A percentile compares a stretch with the other conserved stretches of the same genome.
Evolutionary conservation across 1,139 yeast genomes (phyloP).

Genomic region (Candida labiduridarum): DNA sequence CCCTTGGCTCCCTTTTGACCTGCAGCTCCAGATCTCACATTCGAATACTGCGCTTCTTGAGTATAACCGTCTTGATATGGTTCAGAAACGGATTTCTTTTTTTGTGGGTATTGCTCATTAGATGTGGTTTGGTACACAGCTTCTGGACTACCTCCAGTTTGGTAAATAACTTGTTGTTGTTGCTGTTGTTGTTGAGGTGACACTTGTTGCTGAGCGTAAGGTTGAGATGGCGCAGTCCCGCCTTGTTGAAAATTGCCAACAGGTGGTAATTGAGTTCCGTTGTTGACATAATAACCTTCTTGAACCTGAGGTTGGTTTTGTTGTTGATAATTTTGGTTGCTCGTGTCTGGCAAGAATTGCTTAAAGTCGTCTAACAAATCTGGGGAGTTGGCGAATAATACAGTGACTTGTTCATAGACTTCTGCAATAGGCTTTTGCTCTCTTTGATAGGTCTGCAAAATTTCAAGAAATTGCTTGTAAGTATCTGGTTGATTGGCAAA

Average conservation of each 20-base stretch:
- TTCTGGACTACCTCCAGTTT: slow-evolving; percentile 19
- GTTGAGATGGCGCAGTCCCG: slow-evolving; percentile 29
- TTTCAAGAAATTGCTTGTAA: slow-evolving; percentile 91
- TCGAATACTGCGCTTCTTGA: slow-evolving; percentile 57
- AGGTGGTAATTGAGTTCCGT: slow-evolving; percentile 75
- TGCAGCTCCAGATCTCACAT: slow-evolving; percentile 44
- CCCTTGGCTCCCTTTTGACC: slow-evolving; percentile 11
- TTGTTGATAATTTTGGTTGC: slow-evolving; percentile 38
- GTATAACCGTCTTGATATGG: slow-evolving; percentile 38
- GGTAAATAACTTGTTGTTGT: slow-evolving; percentile 19
- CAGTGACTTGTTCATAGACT: slow-evolving; percentile 90
- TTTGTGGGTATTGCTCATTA: slow-evolving; percentile 19
- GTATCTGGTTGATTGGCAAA: slow-evolving; percentile 95
- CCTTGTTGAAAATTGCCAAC: slow-evolving; percentile 91
- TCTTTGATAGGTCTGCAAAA: slow-evolving; percentile 92
- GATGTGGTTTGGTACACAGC: slow-evolving; percentile 14
- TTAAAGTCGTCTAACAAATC: slow-evolving; percentile 93
- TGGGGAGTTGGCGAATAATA: slow-evolving; percentile 88
- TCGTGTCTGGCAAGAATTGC: slow-evolving; percentile 92
- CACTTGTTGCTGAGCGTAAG: slow-evolving; percentile 9
- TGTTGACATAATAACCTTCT: slow-evolving; percentile 24
- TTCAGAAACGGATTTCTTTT: slow-evolving; percentile 35
- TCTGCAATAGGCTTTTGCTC: slow-evolving; percentile 95
- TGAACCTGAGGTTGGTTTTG: slow-evolving; percentile 14
- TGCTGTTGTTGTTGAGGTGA: slow-evolving; percentile 6